Evolutionary conservation across 257 asterid species (phyloP).

Genomic region (Solanum chmielewskii): DNA sequence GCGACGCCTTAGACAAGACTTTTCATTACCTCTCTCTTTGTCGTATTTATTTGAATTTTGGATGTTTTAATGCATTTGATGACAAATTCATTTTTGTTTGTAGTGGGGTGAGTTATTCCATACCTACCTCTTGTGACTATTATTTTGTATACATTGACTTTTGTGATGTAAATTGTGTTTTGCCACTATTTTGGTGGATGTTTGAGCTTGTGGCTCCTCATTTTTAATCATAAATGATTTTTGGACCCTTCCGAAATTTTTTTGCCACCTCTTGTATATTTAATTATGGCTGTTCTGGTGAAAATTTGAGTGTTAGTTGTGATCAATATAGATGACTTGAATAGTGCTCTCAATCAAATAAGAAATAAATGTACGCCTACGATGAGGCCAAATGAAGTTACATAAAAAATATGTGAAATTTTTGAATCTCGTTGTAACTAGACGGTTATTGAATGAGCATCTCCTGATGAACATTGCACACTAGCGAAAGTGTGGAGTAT

Average conservation of each 20-base stretch:
- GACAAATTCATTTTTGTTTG: not conserved
- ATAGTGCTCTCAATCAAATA: too few relatives aligned
- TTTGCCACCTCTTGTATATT: not conserved
- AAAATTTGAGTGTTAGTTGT: too few relatives aligned
- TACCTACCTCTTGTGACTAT: not conserved
- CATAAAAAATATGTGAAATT: too few relatives aligned
- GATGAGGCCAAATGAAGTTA: too few relatives aligned
- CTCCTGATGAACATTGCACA: not conserved
- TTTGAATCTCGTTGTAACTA: too few relatives aligned
- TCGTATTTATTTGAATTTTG: not conserved
- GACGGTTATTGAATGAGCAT: not conserved
- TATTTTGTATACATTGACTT: not conserved
- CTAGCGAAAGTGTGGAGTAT: not conserved
- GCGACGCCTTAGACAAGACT: not conserved
- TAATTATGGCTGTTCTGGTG: too few relatives aligned
- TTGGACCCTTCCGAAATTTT: not conserved
- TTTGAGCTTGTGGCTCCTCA: not conserved
- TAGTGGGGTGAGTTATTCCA: not conserved
- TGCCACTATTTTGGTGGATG: not conserved
- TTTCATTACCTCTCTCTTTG: not conserved
- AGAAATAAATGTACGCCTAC: too few relatives aligned
- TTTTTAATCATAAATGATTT: not conserved
- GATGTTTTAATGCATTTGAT: not conserved
- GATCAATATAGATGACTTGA: too few relatives aligned
- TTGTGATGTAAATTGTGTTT: not conserved